phyloP scores from a whole-genome alignment of 352 stramenopile genomes.

The Labyrinthula sp. region DNA sequence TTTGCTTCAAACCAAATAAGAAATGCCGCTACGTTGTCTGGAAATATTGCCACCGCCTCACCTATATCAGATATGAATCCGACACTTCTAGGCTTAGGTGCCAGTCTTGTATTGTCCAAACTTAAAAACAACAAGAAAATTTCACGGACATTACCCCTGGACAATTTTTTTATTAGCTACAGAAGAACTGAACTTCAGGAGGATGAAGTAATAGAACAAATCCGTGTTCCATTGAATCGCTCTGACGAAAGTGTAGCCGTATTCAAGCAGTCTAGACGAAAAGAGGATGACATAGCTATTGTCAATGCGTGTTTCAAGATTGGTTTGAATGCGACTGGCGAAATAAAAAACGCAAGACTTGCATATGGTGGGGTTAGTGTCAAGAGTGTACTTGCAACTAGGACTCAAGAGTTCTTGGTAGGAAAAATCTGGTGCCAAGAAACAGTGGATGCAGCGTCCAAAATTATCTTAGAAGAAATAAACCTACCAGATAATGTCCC shows the following conservation, averaged over 20 bases:
- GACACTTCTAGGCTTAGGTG: conserved; percentile 60
- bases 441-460: too few species aligned
- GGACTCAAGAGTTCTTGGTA: conserved; percentile 44
- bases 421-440: conserved; percentile 50
- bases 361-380: conserved; percentile 53
- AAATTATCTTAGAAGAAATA: too few species aligned
- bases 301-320: conserved; percentile 75
- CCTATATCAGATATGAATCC: conserved; percentile 93
- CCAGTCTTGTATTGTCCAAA: conserved; percentile 45
- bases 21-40: too few species aligned
- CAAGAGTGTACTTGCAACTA: conserved; percentile 44
- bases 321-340: conserved; percentile 39
- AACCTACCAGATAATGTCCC: too few species aligned
- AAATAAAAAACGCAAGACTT: conserved; percentile 40
- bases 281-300: conserved; percentile 91
- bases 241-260: conserved; percentile 70
- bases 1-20: too few species aligned
- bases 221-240: conserved; percentile 32
- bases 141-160: conserved; percentile 43
- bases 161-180: conserved; percentile 81
- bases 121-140: conserved; percentile 29
- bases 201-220: conserved; percentile 60
- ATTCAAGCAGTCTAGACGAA: conserved; percentile 78
- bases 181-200: conserved; percentile 61
- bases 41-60: conserved; percentile 84